These are phyloP conservation scores for Erythrophleum fordii DNA, from an alignment of 306 rosid species.

Conservation along the genomic window DNA sequence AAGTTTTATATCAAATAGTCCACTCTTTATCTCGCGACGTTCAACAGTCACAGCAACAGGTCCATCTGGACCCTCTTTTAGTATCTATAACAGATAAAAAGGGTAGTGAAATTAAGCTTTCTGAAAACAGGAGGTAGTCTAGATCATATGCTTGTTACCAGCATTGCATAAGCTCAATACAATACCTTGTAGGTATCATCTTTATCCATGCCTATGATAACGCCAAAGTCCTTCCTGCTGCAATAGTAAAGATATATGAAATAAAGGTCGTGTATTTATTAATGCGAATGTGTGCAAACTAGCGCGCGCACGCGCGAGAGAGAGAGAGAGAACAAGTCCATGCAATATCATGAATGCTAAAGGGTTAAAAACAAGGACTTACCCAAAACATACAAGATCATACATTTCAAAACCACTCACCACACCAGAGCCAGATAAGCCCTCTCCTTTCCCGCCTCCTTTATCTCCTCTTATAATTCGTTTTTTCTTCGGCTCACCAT, in stretches of 20 bases:
- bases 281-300: not conserved
- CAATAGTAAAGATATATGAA: conserved; percentile 40
- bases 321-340: not conserved
- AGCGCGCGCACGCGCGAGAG: not conserved
- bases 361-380: conserved; percentile 47
- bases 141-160: conserved; percentile 15
- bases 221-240: conserved; percentile 92
- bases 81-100: conserved; percentile 57
- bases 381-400: conserved; percentile 92
- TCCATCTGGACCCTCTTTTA: conserved; percentile 75
- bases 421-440: conserved; percentile 60
- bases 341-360: conserved; percentile 21
- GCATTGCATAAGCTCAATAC: conserved; percentile 31
- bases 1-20: conserved; percentile 69
- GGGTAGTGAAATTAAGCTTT: conserved; percentile 13
- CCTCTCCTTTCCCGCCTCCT: conserved; percentile 77
- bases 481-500: conserved; percentile 72
- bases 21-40: conserved; percentile 63
- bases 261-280: not conserved
- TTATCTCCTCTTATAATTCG: conserved; percentile 48
- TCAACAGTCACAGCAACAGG: conserved; percentile 61
- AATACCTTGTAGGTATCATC: conserved; percentile 85
- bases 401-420: conserved; percentile 59
- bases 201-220: conserved; percentile 79
- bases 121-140: conserved; percentile 14